phyloP scores from a whole-genome alignment of 257 asterid genomes.

The Capsicum chinense region DNA sequence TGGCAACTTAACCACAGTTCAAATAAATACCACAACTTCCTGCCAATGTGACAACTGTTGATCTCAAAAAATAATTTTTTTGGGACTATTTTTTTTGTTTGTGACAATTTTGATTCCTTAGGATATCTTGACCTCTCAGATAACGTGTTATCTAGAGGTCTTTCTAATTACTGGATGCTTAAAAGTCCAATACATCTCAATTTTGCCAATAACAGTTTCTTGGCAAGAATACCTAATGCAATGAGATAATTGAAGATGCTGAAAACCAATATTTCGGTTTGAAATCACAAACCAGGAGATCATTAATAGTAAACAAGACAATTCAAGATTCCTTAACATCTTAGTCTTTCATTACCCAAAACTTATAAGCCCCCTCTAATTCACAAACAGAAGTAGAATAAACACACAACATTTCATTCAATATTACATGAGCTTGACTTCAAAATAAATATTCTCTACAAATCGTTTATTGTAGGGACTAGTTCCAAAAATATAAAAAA shows the following conservation, averaged over 20 bases:
- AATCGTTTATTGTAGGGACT: too few relatives aligned
- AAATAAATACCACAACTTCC: slow-evolving; percentile 1
- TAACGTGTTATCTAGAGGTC: slow-evolving; percentile 26
- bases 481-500: too few relatives aligned
- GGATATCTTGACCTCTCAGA: slow-evolving; percentile 33
- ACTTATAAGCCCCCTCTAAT: too few relatives aligned
- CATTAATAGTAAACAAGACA: too few relatives aligned
- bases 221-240: slow-evolving; percentile 27
- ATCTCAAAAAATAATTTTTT: slow-evolving; percentile 34
- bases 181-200: not conserved
- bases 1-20: too few relatives aligned
- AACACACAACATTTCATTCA: too few relatives aligned
- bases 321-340: too few relatives aligned
- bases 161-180: slow-evolving; percentile 30
- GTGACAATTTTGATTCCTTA: not conserved
- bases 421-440: too few relatives aligned
- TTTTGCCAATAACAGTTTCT: slow-evolving; percentile 40
- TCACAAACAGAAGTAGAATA: too few relatives aligned
- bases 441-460: too few relatives aligned
- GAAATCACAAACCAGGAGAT: too few relatives aligned
- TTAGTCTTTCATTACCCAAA: too few relatives aligned
- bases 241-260: not conserved
- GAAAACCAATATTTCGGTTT: not conserved
- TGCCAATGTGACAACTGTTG: not conserved
- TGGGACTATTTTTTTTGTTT: slow-evolving; percentile 1